Evolutionary conservation across 2,329 filamentous ascomycete genomes (phyloP), one percentile per base, ranked within the genome.

Genomic region (Fusarium sp.): DNA sequence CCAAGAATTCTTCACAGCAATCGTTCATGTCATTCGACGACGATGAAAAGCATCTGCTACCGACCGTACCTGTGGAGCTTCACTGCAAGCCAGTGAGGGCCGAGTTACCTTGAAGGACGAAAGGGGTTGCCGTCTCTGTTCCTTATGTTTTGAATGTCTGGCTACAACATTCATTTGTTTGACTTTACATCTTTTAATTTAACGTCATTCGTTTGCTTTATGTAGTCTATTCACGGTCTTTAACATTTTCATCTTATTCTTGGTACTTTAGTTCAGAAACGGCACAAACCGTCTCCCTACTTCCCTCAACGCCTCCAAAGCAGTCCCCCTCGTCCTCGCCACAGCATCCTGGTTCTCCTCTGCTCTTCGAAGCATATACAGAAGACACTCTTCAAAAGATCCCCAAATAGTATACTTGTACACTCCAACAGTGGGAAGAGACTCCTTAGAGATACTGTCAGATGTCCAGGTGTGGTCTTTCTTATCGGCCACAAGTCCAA

Each of bases 321-420:
- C 66, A 18, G 66, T 58, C 5, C 66, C 59, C 14, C 61, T 64
- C 22, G 66, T 68, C 41, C 66, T 68, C 27, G 66, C 60, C 18
- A 68, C 66, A n/a, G 66, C 66, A 64, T 68, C 66, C 54, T 60
- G 66, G 22, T 68, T 68, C 66, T 68, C 66, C 52, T 68, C 66
- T 2, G 66, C 66, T 20, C 66, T 50, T 43, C 66, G 41, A 14
- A 68, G 60, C 66, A 68, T 68, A 27, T 68, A 68, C 50, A 68
- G 14, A 1, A 68, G 54, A 37, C 66, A 68, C 54, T 68, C 66
- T 18, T 68, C 66, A 31, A 68, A 68, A 8, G 66, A 68, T 7
- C 66, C 66, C 66, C 66, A 68, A 29, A 68, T 68, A 7, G 66
- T 68, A 20, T 68, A 68, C 52, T 68, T 68, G 54, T 68, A 68